A percentile compares a stretch with the other conserved stretches of the same genome.
These are phyloP conservation scores for Sporothrix euskadiensis DNA, from an alignment of 2,329 filamentous ascomycete genomes.

Conservation along the genomic window DNA sequence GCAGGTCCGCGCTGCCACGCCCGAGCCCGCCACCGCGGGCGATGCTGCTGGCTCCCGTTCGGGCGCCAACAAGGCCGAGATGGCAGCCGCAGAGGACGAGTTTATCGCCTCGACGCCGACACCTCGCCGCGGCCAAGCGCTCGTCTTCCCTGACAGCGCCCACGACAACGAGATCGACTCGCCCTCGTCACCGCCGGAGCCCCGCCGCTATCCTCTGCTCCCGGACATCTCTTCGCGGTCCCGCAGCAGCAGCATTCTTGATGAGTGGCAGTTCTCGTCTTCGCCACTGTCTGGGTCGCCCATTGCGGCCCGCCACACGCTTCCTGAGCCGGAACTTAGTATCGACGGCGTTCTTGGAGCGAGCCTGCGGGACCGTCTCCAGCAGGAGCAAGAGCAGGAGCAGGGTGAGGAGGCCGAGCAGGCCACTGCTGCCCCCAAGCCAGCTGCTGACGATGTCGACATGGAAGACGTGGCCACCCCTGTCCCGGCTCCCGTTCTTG, in stretches of 20 bases:
- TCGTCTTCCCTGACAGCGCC: conserved; percentile 45
- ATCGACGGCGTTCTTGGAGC: conserved; percentile 33
- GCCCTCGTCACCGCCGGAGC: conserved; percentile 60
- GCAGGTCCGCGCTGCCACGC: conserved; percentile 45
- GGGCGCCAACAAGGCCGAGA: not conserved
- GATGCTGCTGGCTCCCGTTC: not conserved
- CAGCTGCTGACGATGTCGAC: not conserved
- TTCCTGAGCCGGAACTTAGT: conserved; percentile 32
- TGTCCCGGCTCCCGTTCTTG: not conserved
- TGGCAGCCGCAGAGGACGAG: conserved; percentile 52
- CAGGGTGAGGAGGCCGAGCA: not conserved
- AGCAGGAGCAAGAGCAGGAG: not conserved
- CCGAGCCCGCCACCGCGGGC: conserved; percentile 40
- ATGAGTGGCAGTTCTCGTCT: conserved; percentile 57
- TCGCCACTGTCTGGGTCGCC: conserved; percentile 58
- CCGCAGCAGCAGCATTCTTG: conserved; percentile 41
- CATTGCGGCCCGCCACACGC: conserved; percentile 38
- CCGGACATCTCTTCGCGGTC: conserved; percentile 55
- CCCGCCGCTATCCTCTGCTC: conserved; percentile 53
- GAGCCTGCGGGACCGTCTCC: conserved; percentile 16
- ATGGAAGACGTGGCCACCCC: conserved; percentile 20
- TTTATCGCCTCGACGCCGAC: conserved; percentile 62
- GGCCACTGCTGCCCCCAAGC: not conserved
- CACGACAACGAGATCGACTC: conserved; percentile 48
- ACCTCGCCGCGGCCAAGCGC: conserved; percentile 55